Evolutionary conservation across 305 asterid species (phyloP).

Genomic region (Fraxinus sp.): DNA sequence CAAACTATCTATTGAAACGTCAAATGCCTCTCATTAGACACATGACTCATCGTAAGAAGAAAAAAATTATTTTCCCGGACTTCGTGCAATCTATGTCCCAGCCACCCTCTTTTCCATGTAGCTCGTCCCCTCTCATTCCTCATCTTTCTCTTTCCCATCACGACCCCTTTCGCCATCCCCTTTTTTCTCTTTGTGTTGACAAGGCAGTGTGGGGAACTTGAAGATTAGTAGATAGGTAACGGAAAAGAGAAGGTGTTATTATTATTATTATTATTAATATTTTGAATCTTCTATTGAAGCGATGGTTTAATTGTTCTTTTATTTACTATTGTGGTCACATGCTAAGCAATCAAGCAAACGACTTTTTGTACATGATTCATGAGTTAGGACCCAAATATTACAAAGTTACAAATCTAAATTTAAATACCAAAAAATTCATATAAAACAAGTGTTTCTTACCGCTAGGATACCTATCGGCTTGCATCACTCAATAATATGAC

Average conservation of each 20-base stretch:
- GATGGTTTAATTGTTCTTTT: background rate
- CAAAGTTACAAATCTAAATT: too few species aligned
- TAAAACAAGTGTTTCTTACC: background rate
- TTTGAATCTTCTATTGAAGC: background rate
- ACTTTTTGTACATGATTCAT: background rate
- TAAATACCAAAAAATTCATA: background rate
- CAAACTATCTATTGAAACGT: background rate
- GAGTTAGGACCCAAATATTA: background rate
- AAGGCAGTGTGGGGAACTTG: background rate
- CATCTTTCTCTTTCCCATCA: background rate
- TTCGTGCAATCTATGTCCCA: background rate
- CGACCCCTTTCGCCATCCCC: background rate
- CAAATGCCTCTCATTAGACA: background rate
- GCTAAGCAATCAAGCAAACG: background rate
- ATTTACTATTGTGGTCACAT: background rate
- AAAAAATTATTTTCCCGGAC: background rate
- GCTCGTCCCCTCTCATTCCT: background rate
- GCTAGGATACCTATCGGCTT: background rate
- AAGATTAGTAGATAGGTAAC: background rate
- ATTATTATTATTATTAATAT: too few species aligned
- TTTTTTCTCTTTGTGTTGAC: background rate
- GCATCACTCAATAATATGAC: background rate
- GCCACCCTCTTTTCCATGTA: background rate
- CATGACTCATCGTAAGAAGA: background rate
- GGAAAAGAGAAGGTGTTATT: background rate